Conservation (phyloP, 768 basidiomycete species). For the Lactarius sp. region DNA sequence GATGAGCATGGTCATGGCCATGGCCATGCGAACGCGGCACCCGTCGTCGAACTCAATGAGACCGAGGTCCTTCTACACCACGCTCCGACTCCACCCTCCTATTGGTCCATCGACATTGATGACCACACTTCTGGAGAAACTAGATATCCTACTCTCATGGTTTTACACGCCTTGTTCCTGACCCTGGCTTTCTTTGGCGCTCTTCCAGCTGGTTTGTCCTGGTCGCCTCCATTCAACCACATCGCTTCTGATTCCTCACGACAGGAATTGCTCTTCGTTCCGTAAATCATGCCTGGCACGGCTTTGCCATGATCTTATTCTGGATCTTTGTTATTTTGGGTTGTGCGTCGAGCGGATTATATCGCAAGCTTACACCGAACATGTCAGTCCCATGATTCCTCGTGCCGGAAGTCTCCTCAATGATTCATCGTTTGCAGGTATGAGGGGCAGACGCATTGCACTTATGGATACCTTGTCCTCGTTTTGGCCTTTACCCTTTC, state of each 20-base stretch:
- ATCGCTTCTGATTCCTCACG: constrained; percentile 6
- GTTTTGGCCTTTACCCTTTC: constrained; percentile 44
- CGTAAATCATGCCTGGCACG: constrained; percentile 62
- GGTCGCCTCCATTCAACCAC: not conserved
- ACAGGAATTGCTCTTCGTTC: constrained; percentile 78
- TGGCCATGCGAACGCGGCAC: constrained; percentile 42
- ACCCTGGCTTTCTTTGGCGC: constrained; percentile 75
- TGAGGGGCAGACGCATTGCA: constrained; percentile 53
- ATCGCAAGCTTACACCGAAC: constrained; percentile 75
- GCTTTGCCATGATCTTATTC: constrained; percentile 55
- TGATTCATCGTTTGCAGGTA: constrained; percentile 47
- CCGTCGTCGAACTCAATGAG: constrained; percentile 67
- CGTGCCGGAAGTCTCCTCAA: not conserved
- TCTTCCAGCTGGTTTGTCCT: constrained; percentile 66
- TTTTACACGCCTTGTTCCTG: constrained; percentile 70
- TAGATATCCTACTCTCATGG: constrained; percentile 66
- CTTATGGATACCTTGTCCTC: constrained; percentile 57
- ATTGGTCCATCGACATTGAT: constrained; percentile 76
- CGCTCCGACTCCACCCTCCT: constrained; percentile 69
- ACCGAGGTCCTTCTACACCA: constrained; percentile 64
- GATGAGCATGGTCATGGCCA: constrained; percentile 36
- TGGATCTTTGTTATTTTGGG: constrained; percentile 59
- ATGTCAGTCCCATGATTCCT: constrained; percentile 57
- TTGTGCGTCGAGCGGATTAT: constrained; percentile 61
- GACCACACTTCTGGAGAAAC: constrained; percentile 39